A percentile compares a stretch with the other conserved stretches of the same genome.
Evolutionary conservation across 202 grass and related monocot genomes (phyloP).

Genomic region (Schoenoplectus triqueter): DNA sequence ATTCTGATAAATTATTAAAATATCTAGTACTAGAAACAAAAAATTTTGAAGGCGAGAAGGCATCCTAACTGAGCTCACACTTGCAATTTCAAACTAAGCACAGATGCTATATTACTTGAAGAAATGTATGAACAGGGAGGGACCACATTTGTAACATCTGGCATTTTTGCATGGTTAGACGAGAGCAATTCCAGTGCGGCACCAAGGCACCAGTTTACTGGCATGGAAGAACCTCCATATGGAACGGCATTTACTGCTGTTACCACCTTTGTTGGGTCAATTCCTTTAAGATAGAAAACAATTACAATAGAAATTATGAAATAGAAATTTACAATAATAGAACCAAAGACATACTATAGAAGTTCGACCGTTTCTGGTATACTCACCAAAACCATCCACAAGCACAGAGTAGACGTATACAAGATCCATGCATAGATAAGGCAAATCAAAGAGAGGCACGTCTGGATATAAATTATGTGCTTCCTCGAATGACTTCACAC

Average conservation of each 20-base stretch:
- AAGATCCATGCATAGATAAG: slow-evolving; percentile 54
- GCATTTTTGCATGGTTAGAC: neutral
- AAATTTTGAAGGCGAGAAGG: neutral
- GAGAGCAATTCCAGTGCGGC: slow-evolving; percentile 27
- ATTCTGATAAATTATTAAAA: neutral
- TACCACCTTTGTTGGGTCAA: slow-evolving; percentile 28
- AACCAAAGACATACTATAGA: neutral
- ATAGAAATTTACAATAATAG: neutral
- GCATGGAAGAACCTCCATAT: neutral
- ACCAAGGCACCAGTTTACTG: slow-evolving; percentile 22
- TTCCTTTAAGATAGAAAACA: slow-evolving; percentile 13
- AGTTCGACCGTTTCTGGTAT: neutral
- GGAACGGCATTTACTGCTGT: slow-evolving; percentile 13
- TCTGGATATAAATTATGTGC: slow-evolving; percentile 35
- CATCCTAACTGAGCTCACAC: neutral
- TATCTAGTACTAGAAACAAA: neutral
- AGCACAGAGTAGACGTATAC: slow-evolving; percentile 47
- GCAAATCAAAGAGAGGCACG: neutral
- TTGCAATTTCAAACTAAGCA: neutral
- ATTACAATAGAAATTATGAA: neutral
- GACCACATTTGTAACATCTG: neutral
- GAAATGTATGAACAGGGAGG: neutral
- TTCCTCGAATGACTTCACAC: slow-evolving; percentile 27
- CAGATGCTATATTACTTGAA: slow-evolving; percentile 15
- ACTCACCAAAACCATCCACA: slow-evolving; percentile 47